Conservation (phyloP, 345 rosid genomes). For the Clarkia xantiana region DNA sequence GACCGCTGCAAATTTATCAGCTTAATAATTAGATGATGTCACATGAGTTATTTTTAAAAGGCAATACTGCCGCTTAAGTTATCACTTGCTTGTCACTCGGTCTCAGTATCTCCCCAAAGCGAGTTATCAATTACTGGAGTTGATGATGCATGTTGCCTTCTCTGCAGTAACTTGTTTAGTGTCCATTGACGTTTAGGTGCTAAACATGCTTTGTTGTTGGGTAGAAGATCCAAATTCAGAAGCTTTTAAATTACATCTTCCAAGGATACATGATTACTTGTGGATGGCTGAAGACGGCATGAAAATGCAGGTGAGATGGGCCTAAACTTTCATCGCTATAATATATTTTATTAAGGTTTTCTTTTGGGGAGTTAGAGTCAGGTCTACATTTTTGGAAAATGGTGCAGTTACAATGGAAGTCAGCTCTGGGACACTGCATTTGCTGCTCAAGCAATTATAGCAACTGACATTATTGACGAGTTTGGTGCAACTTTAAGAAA, state of each 20-base stretch:
- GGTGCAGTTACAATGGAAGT: slow-evolving; percentile 84
- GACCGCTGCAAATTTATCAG: too few species aligned
- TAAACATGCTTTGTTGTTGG: slow-evolving; percentile 99
- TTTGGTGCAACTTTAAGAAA: slow-evolving; percentile 51
- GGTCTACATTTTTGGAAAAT: neutral
- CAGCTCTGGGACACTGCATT: slow-evolving; percentile 93
- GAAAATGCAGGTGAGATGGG: slow-evolving; percentile 79
- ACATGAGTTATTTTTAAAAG: too few species aligned
- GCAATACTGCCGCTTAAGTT: too few species aligned
- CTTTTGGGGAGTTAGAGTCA: neutral
- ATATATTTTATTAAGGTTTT: neutral
- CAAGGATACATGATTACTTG: slow-evolving; percentile 68
- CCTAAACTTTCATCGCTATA: slow-evolving; percentile 3
- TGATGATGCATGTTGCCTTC: neutral
- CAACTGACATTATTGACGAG: slow-evolving; percentile 59
- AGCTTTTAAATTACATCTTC: slow-evolving; percentile 83
- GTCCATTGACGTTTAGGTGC: slow-evolving; percentile 34
- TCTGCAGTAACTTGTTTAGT: neutral
- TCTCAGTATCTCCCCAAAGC: too few species aligned
- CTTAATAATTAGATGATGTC: too few species aligned
- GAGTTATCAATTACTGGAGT: too few species aligned
- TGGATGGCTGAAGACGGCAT: slow-evolving; percentile 99
- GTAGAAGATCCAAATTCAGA: slow-evolving; percentile 94
- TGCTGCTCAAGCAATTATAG: slow-evolving; percentile 69
- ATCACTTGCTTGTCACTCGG: too few species aligned